Evolutionary conservation across 257 asterid species (phyloP).

Genomic region (Solanum appendiculatum): DNA sequence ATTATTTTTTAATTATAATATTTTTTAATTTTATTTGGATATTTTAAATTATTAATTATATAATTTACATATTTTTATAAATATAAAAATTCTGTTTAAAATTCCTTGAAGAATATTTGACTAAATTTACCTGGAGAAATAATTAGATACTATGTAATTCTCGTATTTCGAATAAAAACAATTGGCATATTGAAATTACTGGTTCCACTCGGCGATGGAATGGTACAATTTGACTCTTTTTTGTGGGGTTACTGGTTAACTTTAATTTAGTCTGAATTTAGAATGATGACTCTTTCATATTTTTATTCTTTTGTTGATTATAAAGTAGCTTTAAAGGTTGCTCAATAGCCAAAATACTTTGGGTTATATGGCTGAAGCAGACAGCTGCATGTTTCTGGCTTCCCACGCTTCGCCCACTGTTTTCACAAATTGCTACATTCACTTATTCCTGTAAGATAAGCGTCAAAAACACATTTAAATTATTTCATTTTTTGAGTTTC

Average conservation of each 20-base stretch:
- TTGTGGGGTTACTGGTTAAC: background rate
- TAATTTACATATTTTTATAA: background rate
- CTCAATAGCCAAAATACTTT: background rate
- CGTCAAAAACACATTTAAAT: too few relatives aligned
- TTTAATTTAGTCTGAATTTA: background rate
- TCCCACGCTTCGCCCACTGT: background rate
- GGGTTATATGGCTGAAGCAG: background rate
- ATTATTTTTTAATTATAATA: too few relatives aligned
- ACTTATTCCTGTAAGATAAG: too few relatives aligned
- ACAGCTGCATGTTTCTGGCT: background rate
- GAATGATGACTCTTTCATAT: background rate
- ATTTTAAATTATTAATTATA: too few relatives aligned
- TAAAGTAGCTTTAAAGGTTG: background rate
- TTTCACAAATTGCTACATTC: background rate
- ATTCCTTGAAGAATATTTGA: background rate
- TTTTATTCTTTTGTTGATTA: background rate
- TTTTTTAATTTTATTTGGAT: too few relatives aligned
- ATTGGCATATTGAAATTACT: background rate
- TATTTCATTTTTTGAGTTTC: too few relatives aligned
- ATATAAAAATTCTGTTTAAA: background rate
- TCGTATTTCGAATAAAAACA: background rate
- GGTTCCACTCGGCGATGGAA: background rate
- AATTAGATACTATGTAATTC: background rate
- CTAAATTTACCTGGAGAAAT: background rate
- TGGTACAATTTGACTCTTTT: background rate